Evolutionary conservation across 164 flowering plant genomes (phyloP), one percentile per base, ranked within the genome.

Genomic region (Vitis rotundifolia): DNA sequence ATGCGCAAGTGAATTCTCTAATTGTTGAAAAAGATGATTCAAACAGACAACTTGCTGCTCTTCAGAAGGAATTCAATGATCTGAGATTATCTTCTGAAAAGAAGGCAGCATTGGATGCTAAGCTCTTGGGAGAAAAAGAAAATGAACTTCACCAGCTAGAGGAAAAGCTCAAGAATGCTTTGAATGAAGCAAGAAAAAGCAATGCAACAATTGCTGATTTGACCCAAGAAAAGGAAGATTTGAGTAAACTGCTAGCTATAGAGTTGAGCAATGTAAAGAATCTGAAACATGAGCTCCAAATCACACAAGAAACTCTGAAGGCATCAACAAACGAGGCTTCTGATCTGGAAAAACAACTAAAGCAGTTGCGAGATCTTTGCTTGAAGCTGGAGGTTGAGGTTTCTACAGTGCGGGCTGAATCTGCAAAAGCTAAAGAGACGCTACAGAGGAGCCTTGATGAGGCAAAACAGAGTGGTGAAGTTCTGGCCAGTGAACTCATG

Each of bases 331-430:
- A 52, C 44, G 92, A 89, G 76, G 85, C 74, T 59, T 79, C 86
- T 62, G 82, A 82, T 62, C 71, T 89, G 71, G 69, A 60, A 15
- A 56, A 71, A 66, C 85, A 82, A 68, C 78, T 95, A 26, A 50
- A 80, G 48, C 68, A 84, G 19, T 86, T 90, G 9, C 78, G 53
- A 74, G 71, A 64, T 9, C 58, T 66, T 63, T 82, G 85, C 70
- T 64, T 76, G n/a, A 83, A 85, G 66, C 92, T 91, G 22, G 80
- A 87, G 75, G 70, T 76, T 54, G 88, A 88, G 69, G 57, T 95
- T 62, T 83, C 86, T 29, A 80, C 67, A 53, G 68, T 84, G 67
- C 73, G 64, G 60, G 71, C 79, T 1, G 91, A 88, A 72, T 87
- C 75, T 58, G 62, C 78, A 2, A 78, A 79, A 83, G 80, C 71